Percentiles rank a stretch among this genome's conserved stretches.
phyloP scores from a whole-genome alignment of 2,329 filamentous ascomycete species.

The Pestalotiopsis sp. region DNA sequence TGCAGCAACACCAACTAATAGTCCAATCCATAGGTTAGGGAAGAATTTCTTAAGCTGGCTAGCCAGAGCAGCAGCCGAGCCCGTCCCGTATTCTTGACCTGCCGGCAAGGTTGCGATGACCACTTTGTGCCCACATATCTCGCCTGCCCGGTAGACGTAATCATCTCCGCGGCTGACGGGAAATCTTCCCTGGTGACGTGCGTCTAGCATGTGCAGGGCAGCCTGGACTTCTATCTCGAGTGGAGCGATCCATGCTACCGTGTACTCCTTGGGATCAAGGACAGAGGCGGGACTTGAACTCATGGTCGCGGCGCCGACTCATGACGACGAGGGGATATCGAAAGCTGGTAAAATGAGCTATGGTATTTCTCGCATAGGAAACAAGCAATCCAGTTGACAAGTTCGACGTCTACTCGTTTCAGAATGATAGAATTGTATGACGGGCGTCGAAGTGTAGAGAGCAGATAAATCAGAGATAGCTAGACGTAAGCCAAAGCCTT shows the following conservation, averaged over 20 bases:
- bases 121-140: constrained; percentile 36
- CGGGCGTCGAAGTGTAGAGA: neutral
- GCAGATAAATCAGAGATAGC: neutral
- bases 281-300: neutral
- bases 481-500: neutral
- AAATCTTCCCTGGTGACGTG: constrained; percentile 32
- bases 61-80: constrained; percentile 34
- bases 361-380: no score
- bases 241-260: constrained; percentile 38
- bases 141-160: constrained; percentile 37
- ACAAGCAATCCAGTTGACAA: no score
- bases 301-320: neutral
- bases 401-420: no score
- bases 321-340: no score
- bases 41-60: constrained; percentile 36
- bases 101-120: constrained; percentile 34
- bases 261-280: constrained; percentile 25
- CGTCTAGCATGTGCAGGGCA: constrained; percentile 33
- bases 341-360: no score
- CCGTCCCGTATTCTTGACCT: constrained; percentile 35
- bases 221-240: constrained; percentile 37
- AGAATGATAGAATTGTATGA: neutral
- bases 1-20: constrained; percentile 38
- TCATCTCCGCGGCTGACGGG: constrained; percentile 31
- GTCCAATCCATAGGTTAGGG: constrained; percentile 36